Evolutionary conservation across 2,329 filamentous ascomycete species (phyloP).

Genomic region (Triangularia verruculosa): DNA sequence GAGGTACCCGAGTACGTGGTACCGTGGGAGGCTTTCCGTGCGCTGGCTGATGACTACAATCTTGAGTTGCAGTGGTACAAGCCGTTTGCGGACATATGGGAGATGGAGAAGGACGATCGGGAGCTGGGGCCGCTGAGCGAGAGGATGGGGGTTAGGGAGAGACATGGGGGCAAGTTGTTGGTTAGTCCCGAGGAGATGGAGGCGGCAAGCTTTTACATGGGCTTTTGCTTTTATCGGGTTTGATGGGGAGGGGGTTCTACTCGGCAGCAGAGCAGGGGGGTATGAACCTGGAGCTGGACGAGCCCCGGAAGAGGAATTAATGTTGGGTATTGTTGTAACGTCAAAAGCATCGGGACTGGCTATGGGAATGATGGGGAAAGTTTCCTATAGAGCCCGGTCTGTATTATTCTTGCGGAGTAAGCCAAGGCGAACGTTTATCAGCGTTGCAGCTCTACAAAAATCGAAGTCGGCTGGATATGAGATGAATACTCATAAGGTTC

Average conservation of each 20-base stretch:
- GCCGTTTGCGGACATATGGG: slow-evolving; percentile 87
- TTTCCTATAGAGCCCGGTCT: no score
- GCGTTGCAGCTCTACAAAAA: no score
- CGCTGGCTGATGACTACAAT: slow-evolving; percentile 93
- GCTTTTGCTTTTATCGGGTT: slow-evolving; percentile 96
- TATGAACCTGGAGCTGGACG: neutral
- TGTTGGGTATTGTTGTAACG: no score
- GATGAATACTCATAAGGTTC: no score
- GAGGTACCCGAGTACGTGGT: slow-evolving; percentile 97
- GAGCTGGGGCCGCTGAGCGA: slow-evolving; percentile 82
- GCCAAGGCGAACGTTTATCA: no score
- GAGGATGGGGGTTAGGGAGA: slow-evolving; percentile 87
- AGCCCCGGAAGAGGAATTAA: no score
- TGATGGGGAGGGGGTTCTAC: slow-evolving; percentile 8
- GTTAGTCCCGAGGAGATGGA: slow-evolving; percentile 89
- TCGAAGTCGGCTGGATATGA: no score
- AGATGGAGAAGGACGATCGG: slow-evolving; percentile 81
- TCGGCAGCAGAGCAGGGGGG: neutral
- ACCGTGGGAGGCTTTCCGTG: slow-evolving; percentile 96
- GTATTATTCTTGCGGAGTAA: no score
- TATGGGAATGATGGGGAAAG: no score
- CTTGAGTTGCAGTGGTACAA: slow-evolving; percentile 93
- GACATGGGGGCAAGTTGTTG: slow-evolving; percentile 62
- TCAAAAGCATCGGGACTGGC: no score
- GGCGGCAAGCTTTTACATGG: slow-evolving; percentile 86